A percentile compares a stretch with the other conserved stretches of the same genome.
Evolutionary conservation across 768 basidiomycete genomes (phyloP).

Genomic region (Panaeolus cyanescens): DNA sequence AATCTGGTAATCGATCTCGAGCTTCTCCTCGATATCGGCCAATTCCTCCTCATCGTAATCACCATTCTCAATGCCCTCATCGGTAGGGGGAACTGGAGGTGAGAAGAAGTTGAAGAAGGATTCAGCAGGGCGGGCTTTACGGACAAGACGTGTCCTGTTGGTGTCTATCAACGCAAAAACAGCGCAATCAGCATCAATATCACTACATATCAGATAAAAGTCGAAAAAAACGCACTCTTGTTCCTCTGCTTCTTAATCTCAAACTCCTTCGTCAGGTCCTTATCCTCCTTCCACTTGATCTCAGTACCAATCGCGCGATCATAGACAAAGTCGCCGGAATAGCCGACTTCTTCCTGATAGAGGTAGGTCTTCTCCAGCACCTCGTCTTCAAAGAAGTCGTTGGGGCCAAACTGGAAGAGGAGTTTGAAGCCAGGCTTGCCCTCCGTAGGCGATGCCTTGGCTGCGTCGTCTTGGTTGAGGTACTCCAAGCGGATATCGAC

Average conservation of each 20-base stretch:
- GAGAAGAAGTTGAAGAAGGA: conserved; percentile 99
- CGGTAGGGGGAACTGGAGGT: conserved; percentile 73
- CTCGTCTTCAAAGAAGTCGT: conserved; percentile 88
- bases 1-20: conserved; percentile 97
- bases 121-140: conserved; percentile 87
- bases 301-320: conserved; percentile 92
- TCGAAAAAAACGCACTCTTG: conserved; percentile 69
- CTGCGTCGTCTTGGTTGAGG: conserved; percentile 46
- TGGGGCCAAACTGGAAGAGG: conserved; percentile 75
- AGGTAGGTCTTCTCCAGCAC: conserved; percentile 91
- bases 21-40: conserved; percentile 88
- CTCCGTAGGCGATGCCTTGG: conserved; percentile 45
- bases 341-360: conserved; percentile 92
- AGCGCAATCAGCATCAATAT: conserved; percentile 4
- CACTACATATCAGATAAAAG: neutral
- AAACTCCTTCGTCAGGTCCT: conserved; percentile 95
- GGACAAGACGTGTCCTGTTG: conserved; percentile 78
- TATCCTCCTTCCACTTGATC: conserved; percentile 98
- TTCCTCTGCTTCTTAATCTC: conserved; percentile 99
- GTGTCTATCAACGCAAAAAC: conserved; percentile 53
- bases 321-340: conserved; percentile 95
- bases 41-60: conserved; percentile 85
- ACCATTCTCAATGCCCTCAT: conserved; percentile 65
- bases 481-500: conserved; percentile 82
- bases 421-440: conserved; percentile 91